Evolutionary conservation across 2,329 filamentous ascomycete species (phyloP).

Genomic region (Neopestalotiopsis sp.): DNA sequence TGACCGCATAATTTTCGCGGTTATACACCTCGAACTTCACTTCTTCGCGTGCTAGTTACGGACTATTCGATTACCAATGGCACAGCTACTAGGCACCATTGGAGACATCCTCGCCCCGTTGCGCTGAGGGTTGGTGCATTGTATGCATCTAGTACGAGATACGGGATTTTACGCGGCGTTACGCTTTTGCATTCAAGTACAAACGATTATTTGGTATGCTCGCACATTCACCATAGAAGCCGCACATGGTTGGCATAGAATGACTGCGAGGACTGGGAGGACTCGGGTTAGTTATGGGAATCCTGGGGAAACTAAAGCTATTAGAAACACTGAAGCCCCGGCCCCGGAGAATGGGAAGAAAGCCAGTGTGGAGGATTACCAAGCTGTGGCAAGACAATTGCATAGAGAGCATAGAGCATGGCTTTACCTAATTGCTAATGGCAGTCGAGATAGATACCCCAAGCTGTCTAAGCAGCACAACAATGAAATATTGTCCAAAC

Average conservation of each 20-base stretch:
- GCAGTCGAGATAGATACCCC: not conserved
- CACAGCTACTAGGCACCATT: not conserved
- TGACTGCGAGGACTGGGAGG: not conserved
- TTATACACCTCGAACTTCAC: not conserved
- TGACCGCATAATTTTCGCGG: not conserved
- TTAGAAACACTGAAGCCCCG: not conserved
- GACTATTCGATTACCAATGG: not conserved
- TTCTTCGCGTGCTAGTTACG: not conserved
- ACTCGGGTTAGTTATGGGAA: not conserved
- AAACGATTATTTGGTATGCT: slow-evolving; percentile 20
- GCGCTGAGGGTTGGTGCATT: slow-evolving; percentile 7
- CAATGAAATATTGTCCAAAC: not conserved
- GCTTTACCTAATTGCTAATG: slow-evolving; percentile 12
- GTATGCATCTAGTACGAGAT: not conserved
- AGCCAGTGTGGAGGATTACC: not conserved
- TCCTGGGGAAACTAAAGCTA: not conserved
- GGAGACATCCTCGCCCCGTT: slow-evolving; percentile 8
- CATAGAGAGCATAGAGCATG: not conserved
- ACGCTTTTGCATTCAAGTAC: slow-evolving; percentile 23
- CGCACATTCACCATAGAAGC: not conserved
- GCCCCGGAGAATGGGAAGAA: not conserved
- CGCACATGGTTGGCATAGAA: not conserved
- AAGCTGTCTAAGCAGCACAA: not conserved
- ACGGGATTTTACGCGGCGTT: slow-evolving; percentile 27
- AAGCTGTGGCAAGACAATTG: not conserved